Percentiles rank a stretch among this genome's conserved stretches.
Evolutionary conservation across 768 basidiomycete species (phyloP).

Genomic region (Lactarius psammicola): DNA sequence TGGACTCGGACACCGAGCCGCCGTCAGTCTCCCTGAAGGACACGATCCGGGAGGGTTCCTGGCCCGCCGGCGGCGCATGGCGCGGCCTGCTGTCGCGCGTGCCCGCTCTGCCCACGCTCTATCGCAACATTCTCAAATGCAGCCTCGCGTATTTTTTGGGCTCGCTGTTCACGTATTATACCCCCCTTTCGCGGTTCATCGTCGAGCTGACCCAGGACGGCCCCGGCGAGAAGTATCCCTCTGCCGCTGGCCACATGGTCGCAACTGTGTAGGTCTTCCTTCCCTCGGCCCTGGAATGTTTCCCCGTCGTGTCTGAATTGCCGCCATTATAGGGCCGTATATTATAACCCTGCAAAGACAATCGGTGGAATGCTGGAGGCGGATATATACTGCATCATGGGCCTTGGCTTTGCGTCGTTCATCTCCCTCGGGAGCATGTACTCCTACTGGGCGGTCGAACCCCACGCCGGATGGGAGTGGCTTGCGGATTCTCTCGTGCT

Average conservation of each 20-base stretch:
- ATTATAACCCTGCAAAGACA: slow-evolving; percentile 94
- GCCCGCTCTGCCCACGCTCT: slow-evolving; percentile 49
- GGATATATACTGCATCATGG: slow-evolving; percentile 72
- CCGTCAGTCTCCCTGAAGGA: background rate
- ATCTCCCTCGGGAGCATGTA: slow-evolving; percentile 75
- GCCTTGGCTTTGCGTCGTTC: slow-evolving; percentile 66
- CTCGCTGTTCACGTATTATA: slow-evolving; percentile 90
- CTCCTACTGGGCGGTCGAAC: slow-evolving; percentile 77
- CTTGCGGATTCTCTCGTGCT: slow-evolving; percentile 73
- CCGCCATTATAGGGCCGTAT: slow-evolving; percentile 58
- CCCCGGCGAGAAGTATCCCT: slow-evolving; percentile 49
- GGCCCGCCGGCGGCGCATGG: background rate
- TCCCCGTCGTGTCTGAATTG: slow-evolving; percentile 1
- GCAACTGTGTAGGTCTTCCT: slow-evolving; percentile 72
- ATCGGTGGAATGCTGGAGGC: slow-evolving; percentile 92
- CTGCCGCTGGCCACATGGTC: slow-evolving; percentile 85
- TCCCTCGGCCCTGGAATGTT: background rate
- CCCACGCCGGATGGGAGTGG: slow-evolving; percentile 66
- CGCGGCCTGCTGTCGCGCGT: slow-evolving; percentile 22
- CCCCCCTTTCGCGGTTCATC: slow-evolving; percentile 66
- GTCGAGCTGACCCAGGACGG: slow-evolving; percentile 56
- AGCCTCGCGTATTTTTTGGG: slow-evolving; percentile 85
- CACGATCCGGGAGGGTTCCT: background rate
- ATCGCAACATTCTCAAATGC: slow-evolving; percentile 86
- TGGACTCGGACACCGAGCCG: background rate